phyloP scores from a whole-genome alignment of 2,329 filamentous ascomycete genomes.

The Cercospora nicotianae region DNA sequence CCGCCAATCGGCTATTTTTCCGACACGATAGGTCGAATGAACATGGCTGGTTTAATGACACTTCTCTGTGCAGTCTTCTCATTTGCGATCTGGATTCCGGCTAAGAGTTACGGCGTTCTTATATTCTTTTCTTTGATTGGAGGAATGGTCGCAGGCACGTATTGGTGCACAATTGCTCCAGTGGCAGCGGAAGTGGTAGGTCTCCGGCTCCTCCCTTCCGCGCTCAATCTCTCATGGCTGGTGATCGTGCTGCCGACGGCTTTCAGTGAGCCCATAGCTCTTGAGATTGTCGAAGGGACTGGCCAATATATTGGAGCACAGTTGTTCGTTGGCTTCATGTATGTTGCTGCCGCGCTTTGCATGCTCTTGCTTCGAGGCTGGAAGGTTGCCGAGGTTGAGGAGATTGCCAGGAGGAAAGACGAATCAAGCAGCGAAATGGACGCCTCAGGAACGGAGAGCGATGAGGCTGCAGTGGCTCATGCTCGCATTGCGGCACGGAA shows the following conservation, averaged over 20 bases:
- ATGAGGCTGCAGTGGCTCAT: conserved; percentile 25
- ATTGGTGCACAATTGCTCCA: conserved; percentile 65
- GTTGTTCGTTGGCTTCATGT: conserved; percentile 63
- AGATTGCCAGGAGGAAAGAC: conserved; percentile 39
- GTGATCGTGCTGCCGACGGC: conserved; percentile 69
- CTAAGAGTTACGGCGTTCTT: conserved; percentile 65
- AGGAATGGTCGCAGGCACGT: conserved; percentile 68
- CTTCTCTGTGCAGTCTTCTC: conserved; percentile 64
- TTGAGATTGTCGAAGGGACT: conserved; percentile 54
- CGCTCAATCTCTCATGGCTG: conserved; percentile 71
- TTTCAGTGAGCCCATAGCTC: conserved; percentile 58
- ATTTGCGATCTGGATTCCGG: conserved; percentile 72
- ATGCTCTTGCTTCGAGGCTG: conserved; percentile 59
- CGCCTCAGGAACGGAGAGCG: conserved; percentile 27
- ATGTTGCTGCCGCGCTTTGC: conserved; percentile 56
- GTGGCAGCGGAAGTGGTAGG: conserved; percentile 74
- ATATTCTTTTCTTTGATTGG: conserved; percentile 69
- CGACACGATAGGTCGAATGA: conserved; percentile 69
- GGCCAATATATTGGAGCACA: conserved; percentile 59
- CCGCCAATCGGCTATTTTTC: conserved; percentile 72
- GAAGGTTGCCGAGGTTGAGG: conserved; percentile 59
- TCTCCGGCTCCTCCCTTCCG: conserved; percentile 65
- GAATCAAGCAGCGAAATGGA: conserved; percentile 31
- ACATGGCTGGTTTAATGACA: conserved; percentile 64
- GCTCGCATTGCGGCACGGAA: conserved; percentile 32